phyloP scores from a whole-genome alignment of 768 basidiomycete genomes.

The Tephrocybe rancida region DNA sequence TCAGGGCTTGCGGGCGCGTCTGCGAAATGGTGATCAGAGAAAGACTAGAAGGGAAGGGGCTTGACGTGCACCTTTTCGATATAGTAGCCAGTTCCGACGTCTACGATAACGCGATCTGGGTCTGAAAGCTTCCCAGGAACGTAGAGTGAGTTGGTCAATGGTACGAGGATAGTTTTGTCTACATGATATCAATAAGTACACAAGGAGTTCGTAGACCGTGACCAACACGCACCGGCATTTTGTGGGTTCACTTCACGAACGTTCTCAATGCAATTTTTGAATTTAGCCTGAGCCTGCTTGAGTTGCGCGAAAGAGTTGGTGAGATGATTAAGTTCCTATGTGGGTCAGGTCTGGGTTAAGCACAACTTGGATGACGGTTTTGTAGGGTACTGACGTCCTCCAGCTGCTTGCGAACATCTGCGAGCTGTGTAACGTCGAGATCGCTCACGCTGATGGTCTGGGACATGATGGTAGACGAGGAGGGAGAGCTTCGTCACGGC shows the following conservation, averaged over 20 bases:
- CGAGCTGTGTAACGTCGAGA: slow-evolving; percentile 83
- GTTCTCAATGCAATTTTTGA: slow-evolving; percentile 84
- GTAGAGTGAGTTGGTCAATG: slow-evolving; percentile 92
- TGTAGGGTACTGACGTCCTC: slow-evolving; percentile 69
- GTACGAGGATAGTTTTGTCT: slow-evolving; percentile 92
- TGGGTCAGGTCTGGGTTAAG: not conserved
- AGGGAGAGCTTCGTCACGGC: slow-evolving; percentile 12
- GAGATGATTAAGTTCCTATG: slow-evolving; percentile 88
- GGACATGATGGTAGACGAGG: slow-evolving; percentile 34
- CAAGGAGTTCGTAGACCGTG: not conserved
- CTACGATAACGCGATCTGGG: slow-evolving; percentile 86
- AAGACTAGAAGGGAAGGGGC: not conserved
- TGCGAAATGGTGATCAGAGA: slow-evolving; percentile 31
- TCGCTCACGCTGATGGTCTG: slow-evolving; percentile 83
- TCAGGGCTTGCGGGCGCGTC: slow-evolving; percentile 79
- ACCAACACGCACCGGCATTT: slow-evolving; percentile 52
- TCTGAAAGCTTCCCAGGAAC: slow-evolving; percentile 90
- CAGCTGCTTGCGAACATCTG: slow-evolving; percentile 88
- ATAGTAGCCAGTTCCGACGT: slow-evolving; percentile 96
- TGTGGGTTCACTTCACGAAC: slow-evolving; percentile 72
- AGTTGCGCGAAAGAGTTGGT: slow-evolving; percentile 92
- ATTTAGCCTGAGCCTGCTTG: slow-evolving; percentile 91
- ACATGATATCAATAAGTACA: slow-evolving; percentile 2
- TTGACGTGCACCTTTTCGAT: slow-evolving; percentile 77
- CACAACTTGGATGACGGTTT: not conserved